Evolutionary conservation across 768 basidiomycete species (phyloP).

Genomic region (Paxillus involutus): DNA sequence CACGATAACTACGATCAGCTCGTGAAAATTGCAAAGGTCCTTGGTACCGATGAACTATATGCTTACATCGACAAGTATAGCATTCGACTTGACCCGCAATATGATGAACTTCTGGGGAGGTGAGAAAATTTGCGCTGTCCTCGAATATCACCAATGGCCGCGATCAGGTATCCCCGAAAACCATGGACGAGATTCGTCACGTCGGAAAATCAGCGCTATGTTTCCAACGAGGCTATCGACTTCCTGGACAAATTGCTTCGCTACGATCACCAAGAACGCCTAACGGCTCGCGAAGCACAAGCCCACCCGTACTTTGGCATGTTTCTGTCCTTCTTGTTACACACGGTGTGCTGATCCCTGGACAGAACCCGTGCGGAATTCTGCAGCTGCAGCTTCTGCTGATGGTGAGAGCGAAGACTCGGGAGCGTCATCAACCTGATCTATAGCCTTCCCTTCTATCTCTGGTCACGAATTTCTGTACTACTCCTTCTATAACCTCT

Average conservation of each 20-base stretch:
- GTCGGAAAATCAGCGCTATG: conserved; percentile 92
- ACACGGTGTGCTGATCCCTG: conserved; percentile 16
- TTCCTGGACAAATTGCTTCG: conserved; percentile 92
- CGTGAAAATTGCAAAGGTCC: conserved; percentile 96
- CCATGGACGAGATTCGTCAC: conserved; percentile 96
- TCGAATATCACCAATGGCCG: conserved; percentile 5
- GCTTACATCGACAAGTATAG: conserved; percentile 93
- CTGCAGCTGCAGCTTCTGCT: conserved; percentile 39
- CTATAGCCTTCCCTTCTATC: conserved; percentile 24
- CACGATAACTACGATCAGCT: conserved; percentile 99
- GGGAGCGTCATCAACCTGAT: conserved; percentile 33
- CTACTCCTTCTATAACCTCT: conserved; percentile 33
- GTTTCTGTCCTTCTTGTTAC: conserved; percentile 16
- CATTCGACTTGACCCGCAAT: conserved; percentile 93
- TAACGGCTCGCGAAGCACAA: conserved; percentile 93
- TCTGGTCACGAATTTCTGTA: conserved; percentile 29
- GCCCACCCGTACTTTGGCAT: conserved; percentile 90
- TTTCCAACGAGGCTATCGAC: conserved; percentile 96
- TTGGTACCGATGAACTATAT: conserved; percentile 95
- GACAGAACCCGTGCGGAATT: conserved; percentile 67
- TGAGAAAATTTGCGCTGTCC: conserved; percentile 26
- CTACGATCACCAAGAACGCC: conserved; percentile 95
- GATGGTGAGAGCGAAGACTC: conserved; percentile 64
- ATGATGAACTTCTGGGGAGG: conserved; percentile 92
- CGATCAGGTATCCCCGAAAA: conserved; percentile 80